Percentiles rank a stretch among this genome's conserved stretches.
Conservation (phyloP, 257 asterid species). For the Cordia subcordata region DNA sequence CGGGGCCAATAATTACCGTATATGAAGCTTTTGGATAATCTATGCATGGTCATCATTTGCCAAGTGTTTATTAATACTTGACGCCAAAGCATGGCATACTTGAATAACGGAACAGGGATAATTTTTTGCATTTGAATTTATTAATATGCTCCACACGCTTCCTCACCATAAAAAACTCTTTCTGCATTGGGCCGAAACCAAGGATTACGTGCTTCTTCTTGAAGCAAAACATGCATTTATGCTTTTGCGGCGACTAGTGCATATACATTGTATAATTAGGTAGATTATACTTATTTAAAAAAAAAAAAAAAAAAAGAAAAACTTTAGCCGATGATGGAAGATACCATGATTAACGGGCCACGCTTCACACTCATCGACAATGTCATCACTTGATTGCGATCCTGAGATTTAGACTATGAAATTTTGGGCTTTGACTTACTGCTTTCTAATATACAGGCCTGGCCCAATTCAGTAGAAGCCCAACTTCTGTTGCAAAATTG, state of each 20-base stretch:
- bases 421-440: no score
- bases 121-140: neutral
- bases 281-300: no score
- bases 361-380: neutral
- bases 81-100: neutral
- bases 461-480: no score
- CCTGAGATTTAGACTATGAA: no score
- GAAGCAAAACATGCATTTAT: slow-evolving; percentile 2
- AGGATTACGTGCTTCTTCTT: neutral
- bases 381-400: slow-evolving; percentile 5
- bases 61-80: neutral
- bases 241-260: slow-evolving; percentile 7
- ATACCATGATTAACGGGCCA: neutral
- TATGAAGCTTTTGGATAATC: no score
- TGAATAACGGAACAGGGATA: neutral
- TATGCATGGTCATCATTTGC: no score
- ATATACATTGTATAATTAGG: slow-evolving; percentile 7
- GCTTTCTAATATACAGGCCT: no score
- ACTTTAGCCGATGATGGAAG: neutral
- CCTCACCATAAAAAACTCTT: neutral
- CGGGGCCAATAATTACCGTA: no score
- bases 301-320: no score
- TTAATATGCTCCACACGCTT: neutral
- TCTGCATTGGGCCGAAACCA: neutral
- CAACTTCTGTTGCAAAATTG: no score